Base-by-base conservation (phyloP, 106 monocot species). In the Allium sativum region DNA sequence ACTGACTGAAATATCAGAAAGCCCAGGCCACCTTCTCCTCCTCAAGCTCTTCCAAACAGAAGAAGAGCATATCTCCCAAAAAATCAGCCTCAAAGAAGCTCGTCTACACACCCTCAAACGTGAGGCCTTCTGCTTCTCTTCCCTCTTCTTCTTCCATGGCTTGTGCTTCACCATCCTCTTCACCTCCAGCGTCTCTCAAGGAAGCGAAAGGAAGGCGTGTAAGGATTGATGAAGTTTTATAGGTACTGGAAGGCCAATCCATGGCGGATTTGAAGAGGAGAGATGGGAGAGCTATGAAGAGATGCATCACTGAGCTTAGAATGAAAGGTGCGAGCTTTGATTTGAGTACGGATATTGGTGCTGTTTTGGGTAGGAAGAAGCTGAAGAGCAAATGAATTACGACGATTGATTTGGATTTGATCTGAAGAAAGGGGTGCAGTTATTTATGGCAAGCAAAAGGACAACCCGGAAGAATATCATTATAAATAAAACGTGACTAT, bases 251-350 rank as follows among this genome's bases (percentile, higher is more conserved):
- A 20, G 67, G 60, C 52, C n/a, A n/a, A 42, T 55, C 62, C 60
- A 44, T 67, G 73, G 21, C 87, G 68, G 67, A 74, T 69, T 67
- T 73, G 59, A 81, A 81, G 52, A 65, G 86, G 44, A 67, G 51
- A 12, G 86, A 89, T 12, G 83, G 68, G 19, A 68, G 94, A 57
- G 79, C 90, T 31, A 73, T 95, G 61, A 46, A 73, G 56, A 68
- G 86, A 70, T 73, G 63, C 42, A 66, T 86, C 61, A 80, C 81
- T 75, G 94, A 95, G 77, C 65, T 95, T 74, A 70, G 94, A 65
- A 86, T 95, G 94, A 95, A 84, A 60, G 94, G 94, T 15, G 66
- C 74, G 21, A 87, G 86, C 74, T 95, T 81, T 41, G 90, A 90
- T 54, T 50, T 95, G 61, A 76, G 67, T 0, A 83, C 70, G 79